Evolutionary conservation across 257 asterid species (phyloP).

Genomic region (Capsicum chinense): DNA sequence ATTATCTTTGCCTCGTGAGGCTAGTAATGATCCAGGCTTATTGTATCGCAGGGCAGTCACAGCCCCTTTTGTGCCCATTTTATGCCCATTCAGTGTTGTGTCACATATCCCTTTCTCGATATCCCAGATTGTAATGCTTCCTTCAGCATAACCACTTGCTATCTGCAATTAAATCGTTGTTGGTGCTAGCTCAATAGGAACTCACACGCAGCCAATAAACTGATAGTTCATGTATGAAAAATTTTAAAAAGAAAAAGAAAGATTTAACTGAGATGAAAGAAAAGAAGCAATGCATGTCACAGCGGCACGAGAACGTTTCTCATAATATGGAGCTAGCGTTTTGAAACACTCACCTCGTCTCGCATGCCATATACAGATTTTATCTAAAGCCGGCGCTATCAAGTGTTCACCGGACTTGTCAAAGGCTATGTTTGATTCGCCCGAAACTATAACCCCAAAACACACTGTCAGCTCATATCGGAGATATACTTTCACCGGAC

Average conservation of each 20-base stretch:
- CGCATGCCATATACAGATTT: constrained; percentile 81
- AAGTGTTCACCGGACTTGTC: constrained; percentile 86
- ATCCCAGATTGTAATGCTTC: constrained; percentile 87
- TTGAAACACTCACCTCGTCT: constrained; percentile 80
- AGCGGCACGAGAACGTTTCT: constrained; percentile 70
- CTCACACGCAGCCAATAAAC: too few relatives aligned
- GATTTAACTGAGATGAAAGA: constrained; percentile 42
- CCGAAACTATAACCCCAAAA: constrained; percentile 83
- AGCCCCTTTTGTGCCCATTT: constrained; percentile 86
- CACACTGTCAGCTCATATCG: constrained; percentile 72
- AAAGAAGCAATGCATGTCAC: constrained; percentile 79
- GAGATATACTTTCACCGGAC: constrained; percentile 80
- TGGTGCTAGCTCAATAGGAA: neutral
- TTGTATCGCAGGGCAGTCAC: constrained; percentile 70
- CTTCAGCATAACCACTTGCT: constrained; percentile 37
- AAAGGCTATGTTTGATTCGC: constrained; percentile 69
- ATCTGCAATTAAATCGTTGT: constrained; percentile 52
- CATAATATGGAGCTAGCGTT: constrained; percentile 57
- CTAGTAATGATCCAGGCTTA: constrained; percentile 77
- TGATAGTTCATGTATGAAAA: too few relatives aligned
- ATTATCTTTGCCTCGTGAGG: constrained; percentile 93
- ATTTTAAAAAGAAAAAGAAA: neutral
- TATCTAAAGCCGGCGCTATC: constrained; percentile 79
- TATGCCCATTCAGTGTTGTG: constrained; percentile 88
- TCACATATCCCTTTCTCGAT: constrained; percentile 80